These are phyloP conservation scores for Hordeum pubiflorum DNA, from an alignment of 202 grass and related monocot genomes.

Conservation along the genomic window DNA sequence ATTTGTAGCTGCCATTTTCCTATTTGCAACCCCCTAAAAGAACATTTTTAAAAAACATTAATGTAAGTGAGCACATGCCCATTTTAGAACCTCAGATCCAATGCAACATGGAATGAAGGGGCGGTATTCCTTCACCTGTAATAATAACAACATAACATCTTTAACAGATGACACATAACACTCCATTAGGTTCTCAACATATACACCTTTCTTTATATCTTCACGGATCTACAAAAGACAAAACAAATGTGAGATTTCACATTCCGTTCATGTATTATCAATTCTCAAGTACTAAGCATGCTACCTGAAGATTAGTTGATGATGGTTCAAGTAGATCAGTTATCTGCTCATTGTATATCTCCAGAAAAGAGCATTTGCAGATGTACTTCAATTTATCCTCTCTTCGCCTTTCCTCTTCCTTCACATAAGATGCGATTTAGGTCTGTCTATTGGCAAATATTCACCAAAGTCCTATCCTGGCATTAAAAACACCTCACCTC, in stretches of 20 bases:
- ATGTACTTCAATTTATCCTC: conserved; percentile 70
- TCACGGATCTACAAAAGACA: conserved; percentile 63
- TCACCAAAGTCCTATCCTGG: not conserved
- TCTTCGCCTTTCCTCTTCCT: conserved; percentile 63
- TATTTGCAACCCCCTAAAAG: conserved; percentile 64
- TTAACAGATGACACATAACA: conserved; percentile 61
- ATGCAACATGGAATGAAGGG: not conserved
- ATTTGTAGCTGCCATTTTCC: conserved; percentile 85
- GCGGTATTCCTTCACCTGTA: conserved; percentile 55
- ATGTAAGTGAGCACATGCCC: not conserved
- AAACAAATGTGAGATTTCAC: conserved; percentile 16
- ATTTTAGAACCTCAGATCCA: not conserved
- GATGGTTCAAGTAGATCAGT: conserved; percentile 89
- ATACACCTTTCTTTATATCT: conserved; percentile 86
- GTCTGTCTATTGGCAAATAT: not conserved
- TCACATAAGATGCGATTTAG: conserved; percentile 21
- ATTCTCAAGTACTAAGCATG: conserved; percentile 8
- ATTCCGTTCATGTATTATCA: conserved; percentile 3
- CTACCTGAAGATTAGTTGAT: conserved; percentile 75
- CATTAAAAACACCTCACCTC: conserved; percentile 42
- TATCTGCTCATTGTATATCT: conserved; percentile 97
- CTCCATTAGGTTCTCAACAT: conserved; percentile 86
- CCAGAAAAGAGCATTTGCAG: conserved; percentile 87
- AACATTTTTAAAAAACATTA: conserved; percentile 18
- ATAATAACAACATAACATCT: conserved; percentile 66